A percentile compares a stretch with the other conserved stretches of the same genome.
phyloP scores from a whole-genome alignment of 352 stramenopile species.

The Phytophthora aleatoria region DNA sequence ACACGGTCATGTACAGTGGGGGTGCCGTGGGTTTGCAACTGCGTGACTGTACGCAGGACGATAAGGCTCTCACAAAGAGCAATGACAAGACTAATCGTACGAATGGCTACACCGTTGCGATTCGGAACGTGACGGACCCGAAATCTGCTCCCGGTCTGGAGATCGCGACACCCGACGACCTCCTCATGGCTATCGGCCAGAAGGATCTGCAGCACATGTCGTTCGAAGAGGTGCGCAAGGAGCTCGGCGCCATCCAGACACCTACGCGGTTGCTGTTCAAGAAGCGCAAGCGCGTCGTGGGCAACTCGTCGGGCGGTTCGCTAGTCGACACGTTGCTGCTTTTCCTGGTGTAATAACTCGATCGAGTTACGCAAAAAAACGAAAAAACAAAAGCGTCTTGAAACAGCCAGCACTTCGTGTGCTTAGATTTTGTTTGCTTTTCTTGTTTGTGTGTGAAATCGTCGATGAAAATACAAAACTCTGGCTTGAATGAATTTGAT shows the following conservation, averaged over 20 bases:
- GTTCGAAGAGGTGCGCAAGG: constrained; percentile 63
- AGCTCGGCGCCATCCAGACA: constrained; percentile 45
- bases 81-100: constrained; percentile 60
- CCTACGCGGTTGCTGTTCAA: constrained; percentile 74
- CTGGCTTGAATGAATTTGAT: background rate
- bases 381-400: background rate
- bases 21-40: constrained; percentile 51
- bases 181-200: constrained; percentile 74
- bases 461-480: constrained; percentile 27
- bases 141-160: constrained; percentile 56
- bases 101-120: constrained; percentile 68
- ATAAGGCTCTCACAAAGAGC: constrained; percentile 46
- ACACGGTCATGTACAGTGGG: constrained; percentile 68
- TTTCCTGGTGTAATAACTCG: constrained; percentile 56
- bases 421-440: constrained; percentile 18
- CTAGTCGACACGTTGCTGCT: constrained; percentile 72
- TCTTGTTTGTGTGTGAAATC: constrained; percentile 13
- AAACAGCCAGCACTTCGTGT: constrained; percentile 7
- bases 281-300: constrained; percentile 44
- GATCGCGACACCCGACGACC: constrained; percentile 51
- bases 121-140: constrained; percentile 61
- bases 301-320: constrained; percentile 39
- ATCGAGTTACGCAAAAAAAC: constrained; percentile 7
- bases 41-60: constrained; percentile 51
- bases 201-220: constrained; percentile 66